phyloP scores from a whole-genome alignment of 2,329 filamentous ascomycete species.

The Sporothrix globosa region DNA sequence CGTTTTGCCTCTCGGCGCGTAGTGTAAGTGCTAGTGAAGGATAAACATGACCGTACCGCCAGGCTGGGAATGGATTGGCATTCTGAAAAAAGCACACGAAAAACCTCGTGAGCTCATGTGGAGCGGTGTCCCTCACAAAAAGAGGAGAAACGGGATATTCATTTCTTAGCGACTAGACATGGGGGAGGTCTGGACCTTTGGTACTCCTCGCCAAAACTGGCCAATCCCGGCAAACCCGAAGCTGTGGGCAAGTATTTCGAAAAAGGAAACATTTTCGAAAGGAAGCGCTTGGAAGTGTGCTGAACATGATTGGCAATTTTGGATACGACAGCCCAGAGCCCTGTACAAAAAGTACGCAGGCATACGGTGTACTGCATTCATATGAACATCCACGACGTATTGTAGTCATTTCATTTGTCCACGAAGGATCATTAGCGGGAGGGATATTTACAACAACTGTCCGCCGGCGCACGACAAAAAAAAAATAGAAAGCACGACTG shows the following conservation, averaged over 20 bases:
- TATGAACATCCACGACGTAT: too few species aligned
- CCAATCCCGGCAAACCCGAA: constrained; percentile 34
- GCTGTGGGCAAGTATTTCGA: constrained; percentile 6
- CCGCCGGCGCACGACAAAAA: background rate
- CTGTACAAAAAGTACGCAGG: background rate
- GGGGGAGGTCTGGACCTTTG: constrained; percentile 13
- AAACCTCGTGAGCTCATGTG: constrained; percentile 9
- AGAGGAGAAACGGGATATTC: background rate
- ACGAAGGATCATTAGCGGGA: background rate
- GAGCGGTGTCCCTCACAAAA: background rate
- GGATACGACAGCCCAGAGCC: background rate
- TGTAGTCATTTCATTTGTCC: background rate
- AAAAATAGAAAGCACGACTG: background rate
- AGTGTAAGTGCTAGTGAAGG: background rate
- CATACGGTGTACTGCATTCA: too few species aligned
- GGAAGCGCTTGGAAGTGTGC: background rate
- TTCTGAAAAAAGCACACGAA: background rate
- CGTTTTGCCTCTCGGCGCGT: background rate
- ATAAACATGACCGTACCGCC: constrained; percentile 4
- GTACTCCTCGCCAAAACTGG: background rate
- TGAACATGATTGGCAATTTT: too few species aligned
- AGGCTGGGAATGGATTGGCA: background rate
- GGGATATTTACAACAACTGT: background rate
- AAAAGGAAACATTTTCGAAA: background rate
- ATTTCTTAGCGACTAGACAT: background rate